These are phyloP conservation scores for Cutaneotrichosporon cavernicola DNA, from an alignment of 1,284 basidiomycete genomes.

Conservation along the genomic window DNA sequence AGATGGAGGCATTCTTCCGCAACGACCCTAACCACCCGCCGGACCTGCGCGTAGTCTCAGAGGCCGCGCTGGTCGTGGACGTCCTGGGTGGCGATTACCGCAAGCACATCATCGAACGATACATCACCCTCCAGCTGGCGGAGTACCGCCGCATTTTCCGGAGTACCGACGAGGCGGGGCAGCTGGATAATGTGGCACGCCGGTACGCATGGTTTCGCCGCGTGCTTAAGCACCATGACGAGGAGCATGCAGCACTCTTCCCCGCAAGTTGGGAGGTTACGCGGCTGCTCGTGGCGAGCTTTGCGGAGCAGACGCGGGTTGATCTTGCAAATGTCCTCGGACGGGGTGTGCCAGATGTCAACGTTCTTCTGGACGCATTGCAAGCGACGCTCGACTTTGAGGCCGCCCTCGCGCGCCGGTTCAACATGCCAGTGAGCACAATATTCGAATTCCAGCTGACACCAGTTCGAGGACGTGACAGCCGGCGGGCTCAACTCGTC, in stretches of 20 bases:
- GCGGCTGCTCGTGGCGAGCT: constrained; percentile 74
- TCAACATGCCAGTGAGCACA: constrained; percentile 66
- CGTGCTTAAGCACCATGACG: constrained; percentile 83
- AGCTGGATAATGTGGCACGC: constrained; percentile 90
- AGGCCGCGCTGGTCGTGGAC: constrained; percentile 80
- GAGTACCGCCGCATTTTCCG: constrained; percentile 97
- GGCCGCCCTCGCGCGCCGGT: constrained; percentile 70
- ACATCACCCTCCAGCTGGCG: constrained; percentile 83
- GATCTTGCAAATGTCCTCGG: constrained; percentile 55
- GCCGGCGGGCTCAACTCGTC: constrained; percentile 26
- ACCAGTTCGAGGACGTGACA: constrained; percentile 52
- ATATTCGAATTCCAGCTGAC: constrained; percentile 10
- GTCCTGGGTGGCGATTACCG: constrained; percentile 74
- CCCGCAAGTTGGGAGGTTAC: constrained; percentile 79
- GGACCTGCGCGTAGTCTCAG: constrained; percentile 64
- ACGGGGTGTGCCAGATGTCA: constrained; percentile 63
- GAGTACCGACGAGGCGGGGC: constrained; percentile 84
- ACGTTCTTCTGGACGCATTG: constrained; percentile 75
- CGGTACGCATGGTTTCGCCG: constrained; percentile 95
- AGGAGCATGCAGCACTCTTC: constrained; percentile 78
- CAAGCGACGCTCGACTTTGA: constrained; percentile 87
- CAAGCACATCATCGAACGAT: constrained; percentile 78
- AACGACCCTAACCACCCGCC: constrained; percentile 70
- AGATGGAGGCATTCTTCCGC: constrained; percentile 84
- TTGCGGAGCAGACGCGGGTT: constrained; percentile 73